These are phyloP conservation scores for Neopestalotiopsis clavispora DNA, from an alignment of 2,329 filamentous ascomycete species.

Conservation along the genomic window DNA sequence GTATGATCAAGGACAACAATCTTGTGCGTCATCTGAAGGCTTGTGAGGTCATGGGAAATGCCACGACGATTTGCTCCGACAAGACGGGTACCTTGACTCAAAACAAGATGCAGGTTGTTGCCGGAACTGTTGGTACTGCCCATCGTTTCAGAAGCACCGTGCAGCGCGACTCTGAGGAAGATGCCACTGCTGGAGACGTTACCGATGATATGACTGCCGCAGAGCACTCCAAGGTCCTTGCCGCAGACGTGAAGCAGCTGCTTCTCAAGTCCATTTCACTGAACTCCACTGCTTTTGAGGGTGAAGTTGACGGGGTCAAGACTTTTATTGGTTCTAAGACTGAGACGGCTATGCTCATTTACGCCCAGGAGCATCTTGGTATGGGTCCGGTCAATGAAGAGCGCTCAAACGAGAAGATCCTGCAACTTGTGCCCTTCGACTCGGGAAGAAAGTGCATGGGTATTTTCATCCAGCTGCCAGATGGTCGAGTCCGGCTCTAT, in stretches of 20 bases:
- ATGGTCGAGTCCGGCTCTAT: slow-evolving; percentile 59
- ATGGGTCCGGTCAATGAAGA: slow-evolving; percentile 70
- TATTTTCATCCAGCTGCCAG: slow-evolving; percentile 56
- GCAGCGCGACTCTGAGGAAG: slow-evolving; percentile 26
- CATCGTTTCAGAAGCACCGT: slow-evolving; percentile 56
- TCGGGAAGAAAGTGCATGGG: slow-evolving; percentile 77
- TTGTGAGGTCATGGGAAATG: slow-evolving; percentile 83
- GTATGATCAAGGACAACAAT: slow-evolving; percentile 80
- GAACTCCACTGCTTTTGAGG: slow-evolving; percentile 79
- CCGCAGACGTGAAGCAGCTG: slow-evolving; percentile 53
- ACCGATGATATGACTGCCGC: slow-evolving; percentile 44
- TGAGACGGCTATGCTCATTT: slow-evolving; percentile 74
- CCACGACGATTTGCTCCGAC: slow-evolving; percentile 72
- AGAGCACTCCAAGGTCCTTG: slow-evolving; percentile 54
- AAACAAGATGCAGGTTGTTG: slow-evolving; percentile 72
- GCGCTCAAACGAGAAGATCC: slow-evolving; percentile 61
- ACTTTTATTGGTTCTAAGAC: slow-evolving; percentile 80
- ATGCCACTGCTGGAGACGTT: slow-evolving; percentile 14
- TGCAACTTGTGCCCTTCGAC: slow-evolving; percentile 77
- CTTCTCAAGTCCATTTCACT: slow-evolving; percentile 64
- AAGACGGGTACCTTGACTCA: slow-evolving; percentile 72
- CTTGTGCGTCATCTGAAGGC: slow-evolving; percentile 77
- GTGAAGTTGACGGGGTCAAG: slow-evolving; percentile 68
- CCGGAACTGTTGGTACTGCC: slow-evolving; percentile 60
- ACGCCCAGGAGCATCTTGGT: slow-evolving; percentile 69